Percentiles rank a stretch among this genome's conserved stretches.
Conservation (phyloP, 2,329 filamentous ascomycete species). For the Aspergillus neoniger region DNA sequence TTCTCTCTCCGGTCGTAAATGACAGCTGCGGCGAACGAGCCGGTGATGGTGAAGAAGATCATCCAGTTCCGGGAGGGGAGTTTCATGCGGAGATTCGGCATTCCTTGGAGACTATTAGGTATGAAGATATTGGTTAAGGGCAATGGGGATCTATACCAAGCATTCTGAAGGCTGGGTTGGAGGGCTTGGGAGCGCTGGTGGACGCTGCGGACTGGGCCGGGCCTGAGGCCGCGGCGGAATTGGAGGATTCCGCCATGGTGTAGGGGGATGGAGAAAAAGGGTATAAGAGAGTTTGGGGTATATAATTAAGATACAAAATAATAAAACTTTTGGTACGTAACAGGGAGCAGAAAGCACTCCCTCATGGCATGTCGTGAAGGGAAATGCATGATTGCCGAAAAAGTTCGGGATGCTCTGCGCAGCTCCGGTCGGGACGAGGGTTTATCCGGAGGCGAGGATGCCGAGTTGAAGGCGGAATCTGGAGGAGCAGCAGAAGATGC, state of each 20-base stretch:
- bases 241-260: slow-evolving; percentile 41
- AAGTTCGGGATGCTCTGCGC: slow-evolving; percentile 11
- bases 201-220: slow-evolving; percentile 34
- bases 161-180: slow-evolving; percentile 74
- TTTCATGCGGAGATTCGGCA: slow-evolving; percentile 79
- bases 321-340: background rate
- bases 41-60: slow-evolving; percentile 83
- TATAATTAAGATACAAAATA: background rate
- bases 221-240: slow-evolving; percentile 38
- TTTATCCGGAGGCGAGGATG: slow-evolving; percentile 10
- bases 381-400: slow-evolving; percentile 3
- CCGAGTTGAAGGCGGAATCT: background rate
- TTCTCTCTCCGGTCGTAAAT: slow-evolving; percentile 93
- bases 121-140: background rate
- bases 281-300: background rate
- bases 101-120: slow-evolving; percentile 52
- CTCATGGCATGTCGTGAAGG: background rate
- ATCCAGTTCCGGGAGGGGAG: slow-evolving; percentile 97
- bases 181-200: slow-evolving; percentile 36
- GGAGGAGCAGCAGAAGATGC: background rate
- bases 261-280: background rate
- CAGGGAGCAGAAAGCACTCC: background rate
- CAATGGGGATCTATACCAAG: slow-evolving; percentile 52
- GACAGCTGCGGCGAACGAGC: slow-evolving; percentile 75
- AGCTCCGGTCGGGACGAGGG: slow-evolving; percentile 11